phyloP scores from a whole-genome alignment of 176 grass and related monocot species.

The Tillandsia fasciculata region DNA sequence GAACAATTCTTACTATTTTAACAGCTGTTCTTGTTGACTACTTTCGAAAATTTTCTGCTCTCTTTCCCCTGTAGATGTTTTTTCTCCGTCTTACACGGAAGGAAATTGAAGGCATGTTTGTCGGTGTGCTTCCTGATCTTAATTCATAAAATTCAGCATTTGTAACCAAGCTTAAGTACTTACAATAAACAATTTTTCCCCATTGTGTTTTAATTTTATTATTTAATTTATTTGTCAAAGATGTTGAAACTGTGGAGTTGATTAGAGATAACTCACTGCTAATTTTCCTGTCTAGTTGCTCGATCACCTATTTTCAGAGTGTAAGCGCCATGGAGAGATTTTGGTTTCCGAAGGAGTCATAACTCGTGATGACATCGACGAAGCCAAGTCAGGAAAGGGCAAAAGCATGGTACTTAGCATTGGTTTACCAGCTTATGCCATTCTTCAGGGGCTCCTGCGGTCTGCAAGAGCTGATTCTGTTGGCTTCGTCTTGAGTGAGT shows the following conservation, averaged over 20 bases:
- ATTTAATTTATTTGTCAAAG: neutral
- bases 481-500: slow-evolving; percentile 74
- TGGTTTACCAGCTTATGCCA: slow-evolving; percentile 86
- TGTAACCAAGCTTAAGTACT: too few relatives aligned
- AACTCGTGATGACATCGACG: slow-evolving; percentile 65
- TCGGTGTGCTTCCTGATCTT: too few relatives aligned
- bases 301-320: slow-evolving; percentile 69
- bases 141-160: too few relatives aligned
- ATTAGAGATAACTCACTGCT: slow-evolving; percentile 13
- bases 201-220: neutral
- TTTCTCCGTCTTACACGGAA: too few relatives aligned
- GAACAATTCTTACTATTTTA: too few relatives aligned
- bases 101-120: too few relatives aligned
- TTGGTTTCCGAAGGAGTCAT: slow-evolving; percentile 65
- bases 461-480: slow-evolving; percentile 55
- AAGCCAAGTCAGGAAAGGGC: slow-evolving; percentile 65
- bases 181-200: neutral
- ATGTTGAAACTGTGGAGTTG: slow-evolving; percentile 1
- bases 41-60: too few relatives aligned
- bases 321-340: slow-evolving; percentile 47
- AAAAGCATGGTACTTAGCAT: slow-evolving; percentile 60
- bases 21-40: too few relatives aligned
- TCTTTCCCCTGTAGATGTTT: too few relatives aligned
- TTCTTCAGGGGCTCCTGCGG: slow-evolving; percentile 64
- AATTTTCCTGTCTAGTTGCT: slow-evolving; percentile 50